Base-by-base conservation (phyloP, 305 asterid genomes). In the Fraxinus platypoda region DNA sequence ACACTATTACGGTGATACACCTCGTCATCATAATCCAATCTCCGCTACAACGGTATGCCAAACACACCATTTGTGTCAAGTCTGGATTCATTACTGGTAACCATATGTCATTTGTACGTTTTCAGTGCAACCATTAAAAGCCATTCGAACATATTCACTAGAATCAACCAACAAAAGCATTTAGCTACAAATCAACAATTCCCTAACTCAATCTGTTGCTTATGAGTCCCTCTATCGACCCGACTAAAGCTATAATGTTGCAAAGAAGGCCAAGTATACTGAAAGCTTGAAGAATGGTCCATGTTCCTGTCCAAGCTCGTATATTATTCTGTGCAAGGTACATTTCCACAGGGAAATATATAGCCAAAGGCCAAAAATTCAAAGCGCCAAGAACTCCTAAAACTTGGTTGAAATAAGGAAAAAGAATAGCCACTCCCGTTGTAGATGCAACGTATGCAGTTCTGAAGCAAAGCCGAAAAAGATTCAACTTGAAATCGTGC, bases 361-460 rank as follows among this genome's bases (percentile, higher is more conserved):
- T 79, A 2, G 92, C 85, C 88, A 90, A n/a, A 0, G 97, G 93
- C 97, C 97, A 94, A 74, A 94, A 90, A 34, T 76, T 88, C 59
- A 91, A 74, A 70, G 96, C 94, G 1, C 98, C 96, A 9, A 91
- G 79, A 21, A 94, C 76, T 54, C 96, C 97, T 84, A 92, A 31
- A 1, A 93, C 92, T 82, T 90, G 90, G 72, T 94, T 94, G 90
- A 94, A 94, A 82, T 91, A 94, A 15, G 97, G 98, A 71, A 94
- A 93, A 0, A 86, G 2, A 81, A 94, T 80, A 3, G 93, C 93
- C 1, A 92, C 84, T 66, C 84, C 93, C 1, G 92, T 90, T 3
- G 94, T 89, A 3, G 96, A 90, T 9, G 85, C 86, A 25, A 90
- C 95, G 28, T 92, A 94, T 8, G 76, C 82, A 6, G 92, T 90